Base-by-base conservation (phyloP, 176 grass and related monocot genomes). In the Calamus simplicifolius region DNA sequence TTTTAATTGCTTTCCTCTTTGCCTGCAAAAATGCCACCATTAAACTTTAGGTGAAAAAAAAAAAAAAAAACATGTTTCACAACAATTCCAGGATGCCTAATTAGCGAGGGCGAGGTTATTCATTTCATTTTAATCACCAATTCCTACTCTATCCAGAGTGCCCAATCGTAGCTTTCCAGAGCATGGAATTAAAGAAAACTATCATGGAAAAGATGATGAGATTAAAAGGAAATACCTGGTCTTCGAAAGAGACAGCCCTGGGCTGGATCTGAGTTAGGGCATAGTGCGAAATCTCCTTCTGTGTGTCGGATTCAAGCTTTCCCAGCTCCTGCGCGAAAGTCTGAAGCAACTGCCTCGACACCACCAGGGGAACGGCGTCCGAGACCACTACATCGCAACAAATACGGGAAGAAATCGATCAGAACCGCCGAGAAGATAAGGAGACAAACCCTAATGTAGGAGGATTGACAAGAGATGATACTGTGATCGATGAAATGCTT, bases 401-500 rank as follows among this genome's bases (percentile, higher is more conserved):
- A 54, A 35, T 30, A 54, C 2, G 48, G 4, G 1, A 58, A 48
- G 12, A 59, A 51, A 71, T 13, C 2, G 0, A 51, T 6, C 15
- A 28, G 13, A 54, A 67, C 6, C 5, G 16, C 23, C 16, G 16
- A 69, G 38, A 68, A 43, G 35, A 43, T 3, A 43, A 43, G 8
- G 8, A 43, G 10, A 43, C 2, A 56, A 56, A 56, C 53, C 19
- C 53, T 56, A 25, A 56, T 56, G 10, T 18, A 56, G 53, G 53
- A 56, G 12, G 18, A 25, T 25, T 56, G 55, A 16, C 19, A 49
- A 16, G 19, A 26, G 77, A 14, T 10, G 17, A 59, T 92, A 98
- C 93, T 98, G 73, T 98, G 93, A 67, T 85, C 85, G 50, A 98
- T 83, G 73, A 98, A 98, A 48, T 87, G 81, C 79, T 92, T 98